Base-by-base conservation (phyloP, 345 rosid species). In the Euphorbia lathyris region DNA sequence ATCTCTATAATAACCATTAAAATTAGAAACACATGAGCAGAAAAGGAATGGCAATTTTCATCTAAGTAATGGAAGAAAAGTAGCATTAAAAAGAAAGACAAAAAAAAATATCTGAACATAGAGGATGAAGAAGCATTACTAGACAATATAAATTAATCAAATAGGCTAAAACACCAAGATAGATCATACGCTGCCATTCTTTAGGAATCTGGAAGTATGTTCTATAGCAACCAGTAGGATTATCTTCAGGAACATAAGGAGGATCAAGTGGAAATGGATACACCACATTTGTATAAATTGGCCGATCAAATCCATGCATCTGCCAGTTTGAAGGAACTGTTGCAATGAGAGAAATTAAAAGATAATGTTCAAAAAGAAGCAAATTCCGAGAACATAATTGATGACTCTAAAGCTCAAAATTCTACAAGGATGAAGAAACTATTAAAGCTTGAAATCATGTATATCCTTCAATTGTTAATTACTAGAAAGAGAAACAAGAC, bases 301-400 rank as follows among this genome's bases (percentile, higher is more conserved):
- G 99, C 57, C 81, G 82, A 79, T 95, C 99, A 83, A 84, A 95
- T 70, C 97, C 99, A 86, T 95, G 97, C 86, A 86, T 75, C 84
- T 95, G 92, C 99, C 99, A 95, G 68, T 92, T 95, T 55, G 99
- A 95, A 82, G 99, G 99, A 82, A 95, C 97, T 95, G 91, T 38
- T 73, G 79, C 80, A 79, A 69, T 67, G 56, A 77, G 45, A 13
- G 68, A 74, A 42, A 56, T 58, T 66, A 68, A 55, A 66, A 83
- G 65, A 65, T 32, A 71, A 26, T 57, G 55, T 30, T 34, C 45
- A 20, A 25, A 27, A 68, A 25, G 1, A n/a, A 13, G 16, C 9
- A 16, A 42, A 68, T n/a, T 30, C 30, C 16, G 0, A 58, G 56
- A 38, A 32, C 40, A 52, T 22, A 7, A 52, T 45, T 23, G 43